Evolutionary conservation across 2,329 filamentous ascomycete species (phyloP).

Genomic region (Xylariaceae sp.): DNA sequence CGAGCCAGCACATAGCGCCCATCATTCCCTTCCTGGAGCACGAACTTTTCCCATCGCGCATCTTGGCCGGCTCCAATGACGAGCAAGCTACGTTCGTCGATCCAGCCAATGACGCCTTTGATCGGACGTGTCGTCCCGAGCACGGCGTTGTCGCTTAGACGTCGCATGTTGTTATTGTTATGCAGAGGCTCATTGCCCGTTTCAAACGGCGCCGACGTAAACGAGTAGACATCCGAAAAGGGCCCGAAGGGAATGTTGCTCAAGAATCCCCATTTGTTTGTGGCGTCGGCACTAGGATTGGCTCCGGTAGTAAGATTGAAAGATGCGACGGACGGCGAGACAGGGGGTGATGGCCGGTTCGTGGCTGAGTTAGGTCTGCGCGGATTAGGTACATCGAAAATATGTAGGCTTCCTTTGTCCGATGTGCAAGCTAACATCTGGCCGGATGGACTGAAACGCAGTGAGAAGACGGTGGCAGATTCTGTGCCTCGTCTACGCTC

Average conservation of each 20-base stretch:
- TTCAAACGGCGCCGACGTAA: conserved; percentile 76
- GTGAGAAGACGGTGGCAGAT: conserved; percentile 78
- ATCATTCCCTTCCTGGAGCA: conserved; percentile 65
- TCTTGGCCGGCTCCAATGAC: conserved; percentile 78
- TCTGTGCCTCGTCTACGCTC: conserved; percentile 90
- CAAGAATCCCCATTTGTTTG: conserved; percentile 81
- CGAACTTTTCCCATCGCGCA: conserved; percentile 85
- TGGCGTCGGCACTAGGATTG: conserved; percentile 45
- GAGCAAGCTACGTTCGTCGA: conserved; percentile 68
- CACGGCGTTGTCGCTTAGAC: conserved; percentile 35
- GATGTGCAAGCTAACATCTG: conserved; percentile 85
- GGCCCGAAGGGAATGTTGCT: conserved; percentile 83
- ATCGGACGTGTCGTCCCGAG: conserved; percentile 58
- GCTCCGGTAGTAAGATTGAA: conserved; percentile 17
- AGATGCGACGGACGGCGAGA: conserved; percentile 11
- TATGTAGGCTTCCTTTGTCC: conserved; percentile 92
- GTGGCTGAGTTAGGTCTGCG: conserved; percentile 31
- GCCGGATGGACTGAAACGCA: conserved; percentile 82
- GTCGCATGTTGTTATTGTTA: conserved; percentile 36
- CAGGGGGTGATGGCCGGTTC: conserved; percentile 18
- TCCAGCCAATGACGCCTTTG: conserved; percentile 86
- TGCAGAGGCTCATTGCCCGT: conserved; percentile 69
- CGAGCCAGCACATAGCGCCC: conserved; percentile 65
- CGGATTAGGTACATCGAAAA: conserved; percentile 77
- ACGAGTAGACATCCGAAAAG: conserved; percentile 88